Base-by-base conservation (phyloP, 2,329 filamentous ascomycete species). In the Calonectria honghensis region DNA sequence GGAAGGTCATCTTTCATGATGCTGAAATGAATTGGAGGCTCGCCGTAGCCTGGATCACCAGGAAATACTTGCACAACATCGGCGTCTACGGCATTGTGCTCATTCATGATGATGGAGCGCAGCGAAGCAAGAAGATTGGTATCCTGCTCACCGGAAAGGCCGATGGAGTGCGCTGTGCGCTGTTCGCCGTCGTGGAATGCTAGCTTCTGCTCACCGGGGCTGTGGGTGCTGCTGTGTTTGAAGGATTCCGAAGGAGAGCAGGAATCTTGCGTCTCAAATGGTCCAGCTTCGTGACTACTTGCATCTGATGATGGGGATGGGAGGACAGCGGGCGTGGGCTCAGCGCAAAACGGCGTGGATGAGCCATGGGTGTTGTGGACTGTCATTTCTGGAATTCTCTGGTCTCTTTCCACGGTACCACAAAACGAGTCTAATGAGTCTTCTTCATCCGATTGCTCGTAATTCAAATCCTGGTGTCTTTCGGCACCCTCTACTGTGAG, bases 21-120 rank as follows among this genome's bases (percentile, higher is more conserved):
- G 35, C 81, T 83, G 63, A 86, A 86, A 73, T 87, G 85, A 10
- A 85, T 79, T 0, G 85, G 85, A 1, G 83, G 82, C 18, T 78
- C 79, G 39, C 72, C 72, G 32, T 59, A 71, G 39, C 59, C 68
- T 35, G 72, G 54, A 24, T 73, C 72, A 2, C 72, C 72, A 16
- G 72, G 72, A 66, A 73, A 73, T 7, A 73, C 72, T 32, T 73
- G 72, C 0, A 73, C 69, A 14, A 73, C 52, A 35, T 52, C 68
- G 18, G 59, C 61, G n/a, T 73, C 72, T 27, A 73, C 51, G 5
- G 41, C 67, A 24, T 73, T 73, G 14, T 52, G 67, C 20, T 73
- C 72, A 57, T 71, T 73, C 9, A 73, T 68, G 27, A 73, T 71
- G 3, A 73, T 66, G 16, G 72, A 73, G 14, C 72, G 72, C 6